Percentiles rank a stretch among this genome's conserved stretches.
Conservation (phyloP, 305 asterid species). For the Ilex paraguariensis region DNA sequence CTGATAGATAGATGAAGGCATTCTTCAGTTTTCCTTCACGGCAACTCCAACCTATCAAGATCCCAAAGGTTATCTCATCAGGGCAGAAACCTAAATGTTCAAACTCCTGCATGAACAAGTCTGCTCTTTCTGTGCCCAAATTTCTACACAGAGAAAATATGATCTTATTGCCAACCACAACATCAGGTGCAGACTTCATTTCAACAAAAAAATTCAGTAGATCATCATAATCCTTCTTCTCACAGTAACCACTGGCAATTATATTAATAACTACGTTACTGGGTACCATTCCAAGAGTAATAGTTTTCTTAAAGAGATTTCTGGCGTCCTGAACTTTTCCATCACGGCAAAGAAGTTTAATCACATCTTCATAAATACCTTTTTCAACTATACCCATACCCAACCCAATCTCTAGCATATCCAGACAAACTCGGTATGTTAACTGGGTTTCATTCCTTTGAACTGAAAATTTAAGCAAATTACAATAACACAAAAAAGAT, state of each 20-base stretch:
- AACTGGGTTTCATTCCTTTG: constrained; percentile 42
- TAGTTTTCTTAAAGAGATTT: constrained; percentile 44
- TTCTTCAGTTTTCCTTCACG: constrained; percentile 53
- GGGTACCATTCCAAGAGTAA: constrained; percentile 41
- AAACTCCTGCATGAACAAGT: constrained; percentile 42
- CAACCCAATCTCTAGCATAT: constrained; percentile 42
- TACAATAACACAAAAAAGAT: constrained; percentile 36
- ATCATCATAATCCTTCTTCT: constrained; percentile 82
- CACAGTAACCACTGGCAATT: constrained; percentile 57
- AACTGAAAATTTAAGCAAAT: constrained; percentile 43
- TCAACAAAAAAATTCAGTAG: constrained; percentile 60
- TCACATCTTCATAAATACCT: constrained; percentile 43
- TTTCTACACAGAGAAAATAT: constrained; percentile 46
- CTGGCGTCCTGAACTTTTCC: constrained; percentile 85
- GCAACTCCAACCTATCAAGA: constrained; percentile 75
- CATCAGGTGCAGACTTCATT: constrained; percentile 36
- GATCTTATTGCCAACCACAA: constrained; percentile 50
- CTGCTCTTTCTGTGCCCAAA: constrained; percentile 54
- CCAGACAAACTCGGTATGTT: constrained; percentile 41
- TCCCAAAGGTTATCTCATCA: constrained; percentile 59
- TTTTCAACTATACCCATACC: constrained; percentile 33
- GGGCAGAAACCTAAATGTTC: constrained; percentile 56
- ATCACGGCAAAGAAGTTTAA: constrained; percentile 52
- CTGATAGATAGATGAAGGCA: constrained; percentile 54
- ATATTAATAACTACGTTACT: constrained; percentile 36